A percentile compares a stretch with the other conserved stretches of the same genome.
Conservation (phyloP, 75 land plant species). For the Picea sitchensis region DNA sequence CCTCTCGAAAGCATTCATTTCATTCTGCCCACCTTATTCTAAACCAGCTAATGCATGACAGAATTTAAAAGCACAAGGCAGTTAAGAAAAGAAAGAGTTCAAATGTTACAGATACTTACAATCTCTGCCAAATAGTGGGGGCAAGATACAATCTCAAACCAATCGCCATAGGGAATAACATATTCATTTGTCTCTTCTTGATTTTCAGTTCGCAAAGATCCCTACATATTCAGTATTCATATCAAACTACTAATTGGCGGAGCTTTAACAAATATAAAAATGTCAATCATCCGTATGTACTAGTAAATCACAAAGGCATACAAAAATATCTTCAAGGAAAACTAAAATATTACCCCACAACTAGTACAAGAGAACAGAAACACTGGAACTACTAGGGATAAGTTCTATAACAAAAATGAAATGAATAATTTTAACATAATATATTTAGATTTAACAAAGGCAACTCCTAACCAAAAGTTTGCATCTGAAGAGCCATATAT, state of each 20-base stretch:
- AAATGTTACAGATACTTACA: conserved; percentile 29
- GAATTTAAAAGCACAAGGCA: not conserved
- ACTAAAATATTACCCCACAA: not conserved
- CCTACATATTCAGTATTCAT: conserved; percentile 21
- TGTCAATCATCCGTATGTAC: not conserved
- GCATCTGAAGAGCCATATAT: too few species aligned
- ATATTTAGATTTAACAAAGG: too few species aligned
- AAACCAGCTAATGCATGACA: not conserved
- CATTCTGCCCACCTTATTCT: not conserved
- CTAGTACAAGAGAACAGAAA: not conserved
- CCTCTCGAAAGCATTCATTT: not conserved
- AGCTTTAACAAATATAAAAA: not conserved
- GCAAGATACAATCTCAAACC: conserved; percentile 89
- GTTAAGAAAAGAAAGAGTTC: not conserved
- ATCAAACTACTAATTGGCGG: not conserved
- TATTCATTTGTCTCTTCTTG: conserved; percentile 37
- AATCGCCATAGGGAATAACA: conserved; percentile 78
- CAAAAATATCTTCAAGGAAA: conserved; percentile 1
- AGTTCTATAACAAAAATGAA: too few species aligned
- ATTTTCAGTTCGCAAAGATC: conserved; percentile 28
- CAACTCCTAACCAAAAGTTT: too few species aligned
- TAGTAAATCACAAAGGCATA: conserved; percentile 1
- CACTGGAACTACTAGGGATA: not conserved
- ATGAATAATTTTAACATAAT: too few species aligned
- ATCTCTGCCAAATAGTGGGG: conserved; percentile 93